Conservation (phyloP, 2,329 filamentous ascomycete genomes). For the Sporothrix humicola region DNA sequence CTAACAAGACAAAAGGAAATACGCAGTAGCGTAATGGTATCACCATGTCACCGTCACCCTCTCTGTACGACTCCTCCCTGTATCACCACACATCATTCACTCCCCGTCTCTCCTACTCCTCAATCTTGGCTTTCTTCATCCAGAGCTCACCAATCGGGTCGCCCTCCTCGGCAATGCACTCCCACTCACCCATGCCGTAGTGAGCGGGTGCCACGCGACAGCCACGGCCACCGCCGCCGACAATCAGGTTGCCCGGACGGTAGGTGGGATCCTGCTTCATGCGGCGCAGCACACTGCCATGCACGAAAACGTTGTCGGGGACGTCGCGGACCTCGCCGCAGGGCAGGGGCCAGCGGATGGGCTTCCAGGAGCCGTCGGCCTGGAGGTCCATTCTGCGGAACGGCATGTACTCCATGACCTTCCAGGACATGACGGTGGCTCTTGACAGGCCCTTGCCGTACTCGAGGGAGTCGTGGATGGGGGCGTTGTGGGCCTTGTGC, state of each 20-base stretch:
- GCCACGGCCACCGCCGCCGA: conserved; percentile 78
- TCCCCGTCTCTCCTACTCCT: background rate
- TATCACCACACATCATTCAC: background rate
- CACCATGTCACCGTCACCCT: background rate
- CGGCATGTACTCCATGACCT: conserved; percentile 80
- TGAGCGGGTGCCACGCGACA: conserved; percentile 64
- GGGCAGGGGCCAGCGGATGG: conserved; percentile 80
- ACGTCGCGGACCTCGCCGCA: conserved; percentile 80
- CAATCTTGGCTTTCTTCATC: conserved; percentile 48
- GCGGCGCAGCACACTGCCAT: conserved; percentile 74
- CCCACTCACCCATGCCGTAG: conserved; percentile 75
- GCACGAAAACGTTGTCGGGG: conserved; percentile 70
- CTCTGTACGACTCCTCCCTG: background rate
- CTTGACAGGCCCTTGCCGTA: conserved; percentile 64
- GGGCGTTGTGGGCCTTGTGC: conserved; percentile 58
- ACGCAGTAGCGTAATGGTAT: background rate
- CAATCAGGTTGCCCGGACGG: conserved; percentile 77
- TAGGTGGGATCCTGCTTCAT: conserved; percentile 69
- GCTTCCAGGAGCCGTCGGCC: conserved; percentile 74
- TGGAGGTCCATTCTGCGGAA: conserved; percentile 82
- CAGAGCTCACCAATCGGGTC: conserved; percentile 74
- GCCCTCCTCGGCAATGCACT: conserved; percentile 66
- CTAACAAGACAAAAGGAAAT: background rate
- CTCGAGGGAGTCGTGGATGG: conserved; percentile 73
- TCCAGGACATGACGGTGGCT: conserved; percentile 70